phyloP scores from a whole-genome alignment of 768 basidiomycete species.

The Pisolithus marmoratus region DNA sequence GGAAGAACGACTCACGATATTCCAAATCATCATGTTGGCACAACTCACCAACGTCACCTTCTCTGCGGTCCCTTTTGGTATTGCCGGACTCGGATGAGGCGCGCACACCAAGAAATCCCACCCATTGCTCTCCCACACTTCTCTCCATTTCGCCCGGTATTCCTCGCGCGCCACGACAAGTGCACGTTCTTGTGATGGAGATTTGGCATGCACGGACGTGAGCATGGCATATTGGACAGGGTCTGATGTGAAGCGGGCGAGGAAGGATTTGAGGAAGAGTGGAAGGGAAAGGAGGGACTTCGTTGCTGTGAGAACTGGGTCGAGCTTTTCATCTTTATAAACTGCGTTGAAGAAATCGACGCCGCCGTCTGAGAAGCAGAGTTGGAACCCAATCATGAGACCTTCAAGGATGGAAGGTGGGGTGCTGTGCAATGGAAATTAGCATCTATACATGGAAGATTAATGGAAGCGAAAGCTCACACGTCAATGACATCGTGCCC shows the following conservation, averaged over 20 bases:
- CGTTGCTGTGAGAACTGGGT: constrained; percentile 22
- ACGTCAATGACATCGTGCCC: constrained; percentile 39
- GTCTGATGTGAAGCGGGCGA: constrained; percentile 35
- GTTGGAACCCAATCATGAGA: constrained; percentile 47
- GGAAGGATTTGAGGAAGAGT: constrained; percentile 35
- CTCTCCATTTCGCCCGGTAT: constrained; percentile 28
- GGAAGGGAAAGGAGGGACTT: constrained; percentile 23
- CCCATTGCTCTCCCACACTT: constrained; percentile 33
- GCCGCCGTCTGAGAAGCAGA: constrained; percentile 56
- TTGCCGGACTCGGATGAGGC: constrained; percentile 34
- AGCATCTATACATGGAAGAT: not conserved
- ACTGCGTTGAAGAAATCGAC: constrained; percentile 34
- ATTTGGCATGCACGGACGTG: constrained; percentile 31
- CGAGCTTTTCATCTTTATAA: constrained; percentile 31
- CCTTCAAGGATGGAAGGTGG: constrained; percentile 48
- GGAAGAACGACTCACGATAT: constrained; percentile 30
- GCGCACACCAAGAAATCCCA: constrained; percentile 37
- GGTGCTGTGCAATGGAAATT: constrained; percentile 15
- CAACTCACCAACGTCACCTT: constrained; percentile 31
- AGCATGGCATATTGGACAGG: constrained; percentile 24
- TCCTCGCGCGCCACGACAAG: constrained; percentile 23
- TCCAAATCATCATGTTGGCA: constrained; percentile 36
- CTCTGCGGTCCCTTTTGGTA: constrained; percentile 31
- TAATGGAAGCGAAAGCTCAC: constrained; percentile 17
- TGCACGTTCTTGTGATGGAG: constrained; percentile 22